Conservation (phyloP, 2,329 filamentous ascomycete genomes). For the Ophiostoma angusticollis region DNA sequence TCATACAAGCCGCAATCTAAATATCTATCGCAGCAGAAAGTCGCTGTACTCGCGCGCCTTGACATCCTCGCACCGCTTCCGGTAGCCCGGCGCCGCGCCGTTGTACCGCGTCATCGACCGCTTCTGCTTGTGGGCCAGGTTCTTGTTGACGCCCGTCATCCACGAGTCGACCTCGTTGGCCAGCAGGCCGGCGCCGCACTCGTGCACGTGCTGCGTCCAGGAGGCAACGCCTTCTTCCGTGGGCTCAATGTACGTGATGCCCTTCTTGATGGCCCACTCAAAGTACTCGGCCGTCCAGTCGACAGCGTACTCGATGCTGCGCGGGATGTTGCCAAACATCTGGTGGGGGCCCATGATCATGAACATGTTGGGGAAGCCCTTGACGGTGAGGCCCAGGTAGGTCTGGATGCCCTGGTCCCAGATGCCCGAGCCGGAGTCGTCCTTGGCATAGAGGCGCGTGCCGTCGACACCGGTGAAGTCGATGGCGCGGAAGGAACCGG, state of each 20-base stretch:
- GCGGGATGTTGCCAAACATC: conserved; percentile 41
- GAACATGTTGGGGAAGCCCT: conserved; percentile 14
- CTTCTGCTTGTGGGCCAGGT: conserved; percentile 32
- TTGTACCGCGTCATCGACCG: conserved; percentile 33
- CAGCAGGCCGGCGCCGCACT: conserved; percentile 30
- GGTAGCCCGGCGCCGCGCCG: conserved; percentile 31
- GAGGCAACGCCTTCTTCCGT: conserved; percentile 24
- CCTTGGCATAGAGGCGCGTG: no score
- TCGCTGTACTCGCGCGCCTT: conserved; percentile 17
- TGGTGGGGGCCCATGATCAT: conserved; percentile 20
- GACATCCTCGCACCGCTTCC: conserved; percentile 24
- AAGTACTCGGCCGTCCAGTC: conserved; percentile 38
- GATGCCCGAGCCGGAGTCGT: no score
- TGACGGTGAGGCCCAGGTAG: conserved; percentile 14
- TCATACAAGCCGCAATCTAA: no score
- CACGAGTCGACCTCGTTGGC: conserved; percentile 37
- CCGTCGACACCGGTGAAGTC: conserved; percentile 19
- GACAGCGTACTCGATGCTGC: conserved; percentile 40
- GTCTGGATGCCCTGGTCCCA: conserved; percentile 22
- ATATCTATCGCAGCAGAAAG: conserved; percentile 5
- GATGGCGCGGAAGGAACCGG: conserved; percentile 20
- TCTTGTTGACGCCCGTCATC: conserved; percentile 44
- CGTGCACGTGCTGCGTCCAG: conserved; percentile 36
- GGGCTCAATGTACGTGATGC: conserved; percentile 26
- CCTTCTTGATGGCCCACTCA: conserved; percentile 19